phyloP scores from a whole-genome alignment of 2,329 filamentous ascomycete species.

The Coniochaeta ligniaria region DNA sequence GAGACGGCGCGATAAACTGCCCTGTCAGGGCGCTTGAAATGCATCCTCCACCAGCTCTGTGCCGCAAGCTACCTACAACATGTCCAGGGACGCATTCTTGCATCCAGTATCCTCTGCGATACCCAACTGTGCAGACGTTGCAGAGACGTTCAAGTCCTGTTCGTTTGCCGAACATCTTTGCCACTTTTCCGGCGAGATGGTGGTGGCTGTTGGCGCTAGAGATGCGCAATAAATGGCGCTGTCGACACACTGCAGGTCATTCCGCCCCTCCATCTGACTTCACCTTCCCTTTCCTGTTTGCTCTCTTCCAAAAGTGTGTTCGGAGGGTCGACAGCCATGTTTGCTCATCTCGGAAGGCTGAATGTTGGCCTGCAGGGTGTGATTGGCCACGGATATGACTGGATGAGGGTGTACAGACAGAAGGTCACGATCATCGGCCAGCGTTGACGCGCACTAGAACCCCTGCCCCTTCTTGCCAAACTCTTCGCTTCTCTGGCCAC shows the following conservation, averaged over 20 bases:
- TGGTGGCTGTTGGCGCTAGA: conserved; percentile 2
- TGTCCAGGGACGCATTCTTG: neutral
- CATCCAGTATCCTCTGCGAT: neutral
- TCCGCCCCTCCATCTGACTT: neutral
- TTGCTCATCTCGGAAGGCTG: conserved; percentile 1
- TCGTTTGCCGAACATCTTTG: neutral
- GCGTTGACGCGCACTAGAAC: neutral
- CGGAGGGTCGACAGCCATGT: neutral
- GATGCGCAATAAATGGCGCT: neutral
- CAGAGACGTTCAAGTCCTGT: neutral
- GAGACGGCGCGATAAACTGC: neutral
- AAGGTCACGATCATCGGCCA: neutral
- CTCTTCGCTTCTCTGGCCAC: neutral
- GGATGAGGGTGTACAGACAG: neutral
- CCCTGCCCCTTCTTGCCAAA: neutral
- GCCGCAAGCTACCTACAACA: neutral
- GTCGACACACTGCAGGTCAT: neutral
- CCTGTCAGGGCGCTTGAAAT: neutral
- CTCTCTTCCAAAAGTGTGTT: neutral
- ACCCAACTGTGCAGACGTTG: neutral
- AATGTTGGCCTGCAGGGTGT: neutral
- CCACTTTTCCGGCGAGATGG: neutral
- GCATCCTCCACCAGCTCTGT: neutral
- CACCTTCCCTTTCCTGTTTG: neutral
- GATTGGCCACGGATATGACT: neutral